Evolutionary conservation across 768 basidiomycete genomes (phyloP), one percentile per base, ranked within the genome.

Genomic region (Auriscalpium microsporum): DNA sequence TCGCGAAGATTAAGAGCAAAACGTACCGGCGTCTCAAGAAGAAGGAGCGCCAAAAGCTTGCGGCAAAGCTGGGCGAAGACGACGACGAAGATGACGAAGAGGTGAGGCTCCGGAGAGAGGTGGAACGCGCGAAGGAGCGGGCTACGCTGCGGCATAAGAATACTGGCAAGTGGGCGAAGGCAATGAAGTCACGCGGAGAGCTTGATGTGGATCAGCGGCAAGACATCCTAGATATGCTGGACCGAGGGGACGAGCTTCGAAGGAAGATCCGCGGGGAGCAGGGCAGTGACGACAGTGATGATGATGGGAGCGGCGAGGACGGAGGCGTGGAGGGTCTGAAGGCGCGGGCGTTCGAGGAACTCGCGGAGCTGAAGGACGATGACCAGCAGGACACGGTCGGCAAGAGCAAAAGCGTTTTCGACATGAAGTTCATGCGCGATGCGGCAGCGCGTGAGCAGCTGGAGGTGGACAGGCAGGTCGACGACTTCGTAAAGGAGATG

Each of bases 341-440:
- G 64, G 75, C 74, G 10, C 67, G 69, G 8, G 91, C 89, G 2
- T 92, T 93, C 61, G 84, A 94, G 42, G 90, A 94, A 71, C 65
- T 66, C 10, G 71, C 75, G 36, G 75, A 66, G 14, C 57, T 64
- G 16, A 62, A 69, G 10, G 68, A 68, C 11, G 66, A 65, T 7
- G 61, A 54, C 8, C 46, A 54, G 13, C 65, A 59, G 13, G 56
- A 59, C 47, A 53, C 7, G 54, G 61, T 28, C 21, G 72, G 67
- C 19, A 70, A 72, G 64, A 70, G 75, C 49, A 88, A 86, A 70
- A 82, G 88, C 57, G 78, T 97, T 10, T 88, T 96, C 67, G 79
- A 82, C 59, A 97, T 98, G 96, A 97, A 96, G 72, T 99, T 98
- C 71, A 99, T 99, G 95, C 86, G 88, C 68, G 87, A 94, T 47